Conservation (phyloP, 805 yeast species). For the Candida krabiensis region DNA sequence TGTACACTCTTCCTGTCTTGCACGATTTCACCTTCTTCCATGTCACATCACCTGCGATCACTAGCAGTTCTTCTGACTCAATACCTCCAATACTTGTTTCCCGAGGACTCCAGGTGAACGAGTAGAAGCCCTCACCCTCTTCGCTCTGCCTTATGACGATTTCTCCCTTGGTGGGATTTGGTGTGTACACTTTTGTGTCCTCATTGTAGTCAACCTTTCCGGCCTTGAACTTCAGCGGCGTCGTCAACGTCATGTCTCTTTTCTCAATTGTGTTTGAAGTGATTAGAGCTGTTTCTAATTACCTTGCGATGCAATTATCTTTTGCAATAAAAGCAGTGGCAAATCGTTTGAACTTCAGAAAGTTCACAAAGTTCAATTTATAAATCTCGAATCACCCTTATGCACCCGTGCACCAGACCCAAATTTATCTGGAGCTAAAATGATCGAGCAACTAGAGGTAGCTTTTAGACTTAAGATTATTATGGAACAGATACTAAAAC, state of each 20-base stretch:
- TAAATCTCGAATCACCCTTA: too few species aligned
- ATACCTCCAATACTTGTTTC: constrained; percentile 41
- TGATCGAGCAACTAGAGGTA: too few species aligned
- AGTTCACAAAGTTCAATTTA: too few species aligned
- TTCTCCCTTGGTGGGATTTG: constrained; percentile 68
- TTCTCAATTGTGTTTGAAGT: background rate
- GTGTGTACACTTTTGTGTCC: constrained; percentile 61
- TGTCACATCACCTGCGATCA: constrained; percentile 84
- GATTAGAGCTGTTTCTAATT: background rate
- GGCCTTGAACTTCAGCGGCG: constrained; percentile 61
- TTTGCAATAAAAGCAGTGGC: too few species aligned
- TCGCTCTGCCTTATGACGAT: constrained; percentile 59
- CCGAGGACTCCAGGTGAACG: constrained; percentile 73
- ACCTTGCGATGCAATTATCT: background rate
- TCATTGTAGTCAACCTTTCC: constrained; percentile 71
- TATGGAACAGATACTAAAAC: too few species aligned
- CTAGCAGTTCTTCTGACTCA: constrained; percentile 61
- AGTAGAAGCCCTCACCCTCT: constrained; percentile 72
- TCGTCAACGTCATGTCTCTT: constrained; percentile 15
- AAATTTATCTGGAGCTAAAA: too few species aligned
- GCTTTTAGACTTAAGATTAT: too few species aligned
- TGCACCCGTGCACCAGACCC: too few species aligned
- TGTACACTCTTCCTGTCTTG: constrained; percentile 70
- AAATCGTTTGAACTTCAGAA: too few species aligned
- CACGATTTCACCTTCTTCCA: constrained; percentile 72